phyloP scores from a whole-genome alignment of 2,329 filamentous ascomycete species.

The Mariannaea sp. region DNA sequence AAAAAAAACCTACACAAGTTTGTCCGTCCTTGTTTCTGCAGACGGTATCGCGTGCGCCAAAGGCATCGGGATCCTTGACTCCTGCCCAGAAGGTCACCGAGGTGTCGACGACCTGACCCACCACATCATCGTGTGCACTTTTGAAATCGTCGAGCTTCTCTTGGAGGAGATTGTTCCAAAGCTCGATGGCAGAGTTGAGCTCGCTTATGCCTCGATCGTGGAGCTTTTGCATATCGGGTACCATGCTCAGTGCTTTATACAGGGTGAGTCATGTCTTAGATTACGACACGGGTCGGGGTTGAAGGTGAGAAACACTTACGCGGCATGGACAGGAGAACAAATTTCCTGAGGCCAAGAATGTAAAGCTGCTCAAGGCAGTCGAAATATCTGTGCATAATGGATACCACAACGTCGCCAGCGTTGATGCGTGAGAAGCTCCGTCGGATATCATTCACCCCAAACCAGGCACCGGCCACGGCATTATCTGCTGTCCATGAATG shows the following conservation, averaged over 20 bases:
- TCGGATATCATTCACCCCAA: slow-evolving; percentile 7
- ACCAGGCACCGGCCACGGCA: slow-evolving; percentile 5
- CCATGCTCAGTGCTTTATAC: slow-evolving; percentile 11
- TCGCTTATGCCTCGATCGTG: slow-evolving; percentile 7
- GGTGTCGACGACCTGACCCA: slow-evolving; percentile 1
- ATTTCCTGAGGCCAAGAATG: slow-evolving; percentile 2
- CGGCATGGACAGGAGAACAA: slow-evolving; percentile 4
- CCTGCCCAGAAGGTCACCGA: slow-evolving; percentile 3
- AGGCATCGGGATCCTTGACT: neutral
- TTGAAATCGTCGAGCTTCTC: slow-evolving; percentile 8
- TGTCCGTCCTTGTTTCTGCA: slow-evolving; percentile 4
- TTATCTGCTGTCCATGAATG: slow-evolving; percentile 1
- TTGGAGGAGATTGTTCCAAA: slow-evolving; percentile 9
- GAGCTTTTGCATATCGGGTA: slow-evolving; percentile 7
- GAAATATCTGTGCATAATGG: slow-evolving; percentile 1
- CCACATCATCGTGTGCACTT: neutral
- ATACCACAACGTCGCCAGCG: neutral
- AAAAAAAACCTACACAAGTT: slow-evolving; percentile 6
- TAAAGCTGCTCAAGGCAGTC: slow-evolving; percentile 5
- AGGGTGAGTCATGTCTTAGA: neutral
- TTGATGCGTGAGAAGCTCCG: slow-evolving; percentile 1
- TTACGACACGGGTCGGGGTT: neutral
- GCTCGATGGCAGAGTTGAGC: slow-evolving; percentile 8
- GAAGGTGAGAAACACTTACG: neutral
- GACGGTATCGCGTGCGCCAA: slow-evolving; percentile 5